Evolutionary conservation across 225 moss, liverwort and hornwort species (phyloP).

Genomic region (Neckera pumila): DNA sequence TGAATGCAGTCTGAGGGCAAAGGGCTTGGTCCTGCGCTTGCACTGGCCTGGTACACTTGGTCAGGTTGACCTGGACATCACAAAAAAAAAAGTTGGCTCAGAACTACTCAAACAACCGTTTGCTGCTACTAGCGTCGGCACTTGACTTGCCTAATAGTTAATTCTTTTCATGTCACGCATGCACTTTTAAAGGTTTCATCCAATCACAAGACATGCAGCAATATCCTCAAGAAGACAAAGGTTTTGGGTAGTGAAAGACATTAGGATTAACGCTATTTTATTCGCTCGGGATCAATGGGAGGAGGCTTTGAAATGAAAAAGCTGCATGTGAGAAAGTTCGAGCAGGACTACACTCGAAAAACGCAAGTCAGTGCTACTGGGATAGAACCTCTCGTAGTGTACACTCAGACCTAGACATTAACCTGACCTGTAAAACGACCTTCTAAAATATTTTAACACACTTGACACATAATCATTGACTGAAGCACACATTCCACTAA

Average conservation of each 20-base stretch:
- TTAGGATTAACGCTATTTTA: neutral
- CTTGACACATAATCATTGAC: neutral
- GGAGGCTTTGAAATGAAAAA: neutral
- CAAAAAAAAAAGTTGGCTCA: neutral
- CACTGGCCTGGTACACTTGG: constrained; percentile 20
- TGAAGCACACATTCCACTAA: neutral
- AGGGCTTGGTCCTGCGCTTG: constrained; percentile 15
- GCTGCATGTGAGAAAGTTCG: neutral
- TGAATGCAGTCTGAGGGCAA: constrained; percentile 7
- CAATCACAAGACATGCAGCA: neutral
- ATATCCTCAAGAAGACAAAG: neutral
- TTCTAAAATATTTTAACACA: too few relatives aligned
- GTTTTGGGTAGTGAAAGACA: neutral
- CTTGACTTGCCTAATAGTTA: neutral
- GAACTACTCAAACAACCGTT: neutral
- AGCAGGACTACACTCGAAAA: neutral
- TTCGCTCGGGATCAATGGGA: neutral
- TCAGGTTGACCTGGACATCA: constrained; percentile 22
- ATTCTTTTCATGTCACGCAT: neutral
- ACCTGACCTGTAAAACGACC: too few relatives aligned
- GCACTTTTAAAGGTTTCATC: neutral
- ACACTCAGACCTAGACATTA: neutral
- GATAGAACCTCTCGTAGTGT: neutral
- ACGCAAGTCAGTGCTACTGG: neutral
- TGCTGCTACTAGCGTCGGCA: neutral